Evolutionary conservation across 441 rosid species (phyloP), one percentile per base, ranked within the genome.

Genomic region (Melastoma candidum): DNA sequence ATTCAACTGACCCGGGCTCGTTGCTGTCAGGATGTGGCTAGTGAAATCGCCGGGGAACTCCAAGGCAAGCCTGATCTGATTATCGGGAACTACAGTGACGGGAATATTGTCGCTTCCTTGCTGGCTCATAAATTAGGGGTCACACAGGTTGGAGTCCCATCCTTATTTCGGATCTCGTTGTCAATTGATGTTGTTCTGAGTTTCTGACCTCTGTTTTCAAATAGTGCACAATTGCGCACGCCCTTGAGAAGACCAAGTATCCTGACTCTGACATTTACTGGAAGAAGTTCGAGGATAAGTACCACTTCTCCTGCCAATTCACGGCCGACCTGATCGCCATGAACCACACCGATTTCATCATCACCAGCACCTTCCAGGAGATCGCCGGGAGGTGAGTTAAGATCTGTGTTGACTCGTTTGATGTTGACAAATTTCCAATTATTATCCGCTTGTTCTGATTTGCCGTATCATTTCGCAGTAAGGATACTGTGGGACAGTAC

Each of bases 291-390:
- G 97, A 87, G 41, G 95, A 90, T 3, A 90, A 90, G 74, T 87
- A 90, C 76, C 97, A 90, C 63, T 90, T 90, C 74, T 82, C 97
- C 2, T 79, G 92, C 79, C 97, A 90, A 71, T 90, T 90, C 51
- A 90, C 97, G 1, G 97, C 97, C 8, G 96, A 90, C 77, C 82
- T 90, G 17, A 60, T 84, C 4, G 97, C 97, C 47, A 90, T 90
- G 97, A 90, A 90, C 75, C 96, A 87, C 49, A 83, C 97, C 2
- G 96, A 90, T 66, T 90, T 90, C 75, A 90, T 90, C 63, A 90
- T 90, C 84, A 90, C 97, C 65, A 87, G 97, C 67, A 90, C 96
- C 46, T 87, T 79, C 82, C 97, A 90, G 64, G 97, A 90, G 63
- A 90, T 90, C 58, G 97, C 97, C 59, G 97, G 97, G 78, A 90